Evolutionary conservation across 139 green algal species (phyloP), one percentile per base, ranked within the genome.

Genomic region (Closterium sp.): DNA sequence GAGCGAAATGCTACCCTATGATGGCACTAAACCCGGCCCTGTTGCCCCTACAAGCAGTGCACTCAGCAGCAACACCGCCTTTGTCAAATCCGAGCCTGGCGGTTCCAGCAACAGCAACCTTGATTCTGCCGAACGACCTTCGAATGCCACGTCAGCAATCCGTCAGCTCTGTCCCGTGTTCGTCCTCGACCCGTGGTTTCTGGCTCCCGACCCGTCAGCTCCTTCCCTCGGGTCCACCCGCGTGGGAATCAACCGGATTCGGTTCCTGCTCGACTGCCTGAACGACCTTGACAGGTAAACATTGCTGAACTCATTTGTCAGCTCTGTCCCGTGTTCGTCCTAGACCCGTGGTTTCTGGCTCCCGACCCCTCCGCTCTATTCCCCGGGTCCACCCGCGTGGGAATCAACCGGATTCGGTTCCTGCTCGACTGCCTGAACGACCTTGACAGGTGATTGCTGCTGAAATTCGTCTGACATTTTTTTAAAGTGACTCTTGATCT

Each of bases 171-270:
- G 89, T 70, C 89, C 89, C 11, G 50, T 94, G 73, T 94, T 93
- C 79, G 89, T 94, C 24, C 89, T 94, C 0, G 92, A 94, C 86
- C 92, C 92, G 9, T 94, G 45, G 42, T 94, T 94, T 45, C 89
- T 94, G 11, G 22, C 22, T 28, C 92, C 92, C 2, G 92, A 94
- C 45, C 42, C 89, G 0, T 90, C 30, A 0, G 92, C 92, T 29
- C 92, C 89, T 4, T 93, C 89, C 9, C 92, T 84, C 2, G 92
- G 92, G 27, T 94, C 92, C 17, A 50, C 50, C 10, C 70, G 92
- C 28, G 92, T 93, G 11, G 92, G 92, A 29, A 29, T 93, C 19
- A 94, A 93, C 45, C 92, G 92, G 21, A 94, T 94, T 22, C 31
- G 87, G 9, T 94, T 94, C 50, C 29, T 94, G 89, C 89, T 94